Conservation (phyloP, 2,329 filamentous ascomycete species). For the Alternaria triticimaculans region DNA sequence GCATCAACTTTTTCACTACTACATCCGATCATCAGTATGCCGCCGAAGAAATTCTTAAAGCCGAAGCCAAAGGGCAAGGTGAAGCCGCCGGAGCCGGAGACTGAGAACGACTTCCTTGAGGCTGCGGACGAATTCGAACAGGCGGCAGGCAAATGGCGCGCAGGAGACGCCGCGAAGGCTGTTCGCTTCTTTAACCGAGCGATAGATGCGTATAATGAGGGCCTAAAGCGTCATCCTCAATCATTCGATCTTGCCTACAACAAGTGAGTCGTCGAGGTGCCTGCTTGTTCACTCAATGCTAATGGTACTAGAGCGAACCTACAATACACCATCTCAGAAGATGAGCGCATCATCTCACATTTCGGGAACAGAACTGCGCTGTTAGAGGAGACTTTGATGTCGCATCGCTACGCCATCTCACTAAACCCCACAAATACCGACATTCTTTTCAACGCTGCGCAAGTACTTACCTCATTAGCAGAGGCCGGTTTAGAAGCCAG, state of each 20-base stretch:
- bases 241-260: conserved; percentile 78
- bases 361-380: conserved; percentile 63
- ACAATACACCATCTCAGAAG: conserved; percentile 72
- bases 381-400: conserved; percentile 66
- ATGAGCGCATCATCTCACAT: conserved; percentile 66
- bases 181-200: conserved; percentile 68
- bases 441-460: conserved; percentile 73
- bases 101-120: conserved; percentile 72
- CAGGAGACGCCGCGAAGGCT: conserved; percentile 71
- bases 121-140: conserved; percentile 73
- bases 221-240: conserved; percentile 64
- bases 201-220: conserved; percentile 70
- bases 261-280: conserved; percentile 58
- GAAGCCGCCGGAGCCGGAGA: conserved; percentile 59
- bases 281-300: not conserved
- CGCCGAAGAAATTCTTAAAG: conserved; percentile 41
- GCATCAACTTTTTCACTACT: not conserved
- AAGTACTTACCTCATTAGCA: conserved; percentile 70
- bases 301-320: conserved; percentile 64
- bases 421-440: conserved; percentile 70
- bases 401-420: conserved; percentile 67
- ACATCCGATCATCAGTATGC: conserved; percentile 21
- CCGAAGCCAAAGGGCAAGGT: conserved; percentile 40
- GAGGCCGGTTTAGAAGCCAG: conserved; percentile 65
- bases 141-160: conserved; percentile 76